Conservation (phyloP, 441 rosid genomes). For the Kokia cookei region DNA sequence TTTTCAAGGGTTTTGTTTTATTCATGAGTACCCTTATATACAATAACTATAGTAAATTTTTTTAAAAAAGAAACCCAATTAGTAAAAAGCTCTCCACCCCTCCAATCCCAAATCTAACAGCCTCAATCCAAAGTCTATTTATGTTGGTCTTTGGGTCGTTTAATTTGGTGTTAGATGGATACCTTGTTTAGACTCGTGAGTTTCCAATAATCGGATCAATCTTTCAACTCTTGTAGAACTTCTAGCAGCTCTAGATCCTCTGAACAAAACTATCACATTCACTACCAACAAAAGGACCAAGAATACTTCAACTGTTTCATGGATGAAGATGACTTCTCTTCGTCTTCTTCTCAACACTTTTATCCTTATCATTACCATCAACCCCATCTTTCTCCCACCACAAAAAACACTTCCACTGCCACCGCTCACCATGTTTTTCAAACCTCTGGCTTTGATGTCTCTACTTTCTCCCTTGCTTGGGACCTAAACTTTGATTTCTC, state of each 20-base stretch:
- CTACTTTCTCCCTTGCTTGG: conserved; percentile 40
- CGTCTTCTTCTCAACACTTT: conserved; percentile 72
- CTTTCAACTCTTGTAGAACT: conserved; percentile 40
- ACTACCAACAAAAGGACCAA: conserved; percentile 43
- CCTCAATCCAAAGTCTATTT: conserved; percentile 18
- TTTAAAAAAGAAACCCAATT: no score
- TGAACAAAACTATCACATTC: conserved; percentile 33
- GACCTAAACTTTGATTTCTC: conserved; percentile 62
- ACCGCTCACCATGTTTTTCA: conserved; percentile 23
- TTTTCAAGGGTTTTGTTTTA: not conserved
- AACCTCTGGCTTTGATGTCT: conserved; percentile 38
- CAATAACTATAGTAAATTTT: no score
- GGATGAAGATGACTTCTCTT: conserved; percentile 97
- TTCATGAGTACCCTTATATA: no score
- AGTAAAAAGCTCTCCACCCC: no score
- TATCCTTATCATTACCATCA: conserved; percentile 23
- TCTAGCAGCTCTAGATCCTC: conserved; percentile 83
- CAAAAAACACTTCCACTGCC: conserved; percentile 26
- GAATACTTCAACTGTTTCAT: conserved; percentile 98
- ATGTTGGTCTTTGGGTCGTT: conserved; percentile 35
- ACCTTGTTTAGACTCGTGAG: conserved; percentile 83
- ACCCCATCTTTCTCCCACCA: conserved; percentile 19
- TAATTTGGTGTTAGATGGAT: conserved; percentile 51
- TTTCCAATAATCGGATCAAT: conserved; percentile 71
- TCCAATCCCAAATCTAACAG: not conserved